Base-by-base conservation (phyloP, 1,284 basidiomycete species). In the Thecaphora thlaspeos region DNA sequence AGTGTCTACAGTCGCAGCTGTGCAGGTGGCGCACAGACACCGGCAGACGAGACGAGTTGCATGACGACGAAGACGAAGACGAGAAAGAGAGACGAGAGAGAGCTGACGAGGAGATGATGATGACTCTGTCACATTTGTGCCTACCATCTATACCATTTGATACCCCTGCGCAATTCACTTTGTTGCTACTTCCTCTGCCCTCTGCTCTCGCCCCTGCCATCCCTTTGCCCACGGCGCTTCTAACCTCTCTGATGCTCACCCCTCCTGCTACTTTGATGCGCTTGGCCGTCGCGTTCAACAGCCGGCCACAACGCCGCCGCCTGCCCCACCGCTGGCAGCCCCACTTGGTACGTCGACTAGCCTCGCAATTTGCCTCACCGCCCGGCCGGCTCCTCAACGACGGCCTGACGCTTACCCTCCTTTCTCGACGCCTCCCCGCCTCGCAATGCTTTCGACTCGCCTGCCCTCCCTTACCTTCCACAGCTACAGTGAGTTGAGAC, bases 301-400 rank as follows among this genome's bases (percentile, higher is more conserved):
- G 72, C 67, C 51, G 73, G 73, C 58, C 73, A 75, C 57, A 63
- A 68, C 48, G 71, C 70, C 55, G 66, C 73, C 23, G 65, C 61
- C 47, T 75, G 73, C 65, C 72, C 72, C 37, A 63, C 66, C 38
- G 64, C 71, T 41, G 73, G 71, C 53, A 68, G 54, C 58, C 70
- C 68, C 14, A 71, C 73, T 55, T 73, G 70, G 55, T 71, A 63
- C 17, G 68, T 63, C 11, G 17, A 17, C 37, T n/a, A n/a, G n/a
- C n/a, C n/a, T n/a, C n/a, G n/a, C n/a, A n/a, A n/a, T n/a, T n/a
- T n/a, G n/a, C n/a, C n/a, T n/a, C n/a, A n/a, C n/a, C n/a, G n/a
- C n/a, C n/a, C n/a, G n/a, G n/a, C n/a, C n/a, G n/a, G n/a, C n/a
- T n/a, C 28, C 14, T 30, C 28, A 14, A 30, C 28, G 28, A 8